phyloP scores from a whole-genome alignment of 768 basidiomycete species.

The Gymnopilus junonius region DNA sequence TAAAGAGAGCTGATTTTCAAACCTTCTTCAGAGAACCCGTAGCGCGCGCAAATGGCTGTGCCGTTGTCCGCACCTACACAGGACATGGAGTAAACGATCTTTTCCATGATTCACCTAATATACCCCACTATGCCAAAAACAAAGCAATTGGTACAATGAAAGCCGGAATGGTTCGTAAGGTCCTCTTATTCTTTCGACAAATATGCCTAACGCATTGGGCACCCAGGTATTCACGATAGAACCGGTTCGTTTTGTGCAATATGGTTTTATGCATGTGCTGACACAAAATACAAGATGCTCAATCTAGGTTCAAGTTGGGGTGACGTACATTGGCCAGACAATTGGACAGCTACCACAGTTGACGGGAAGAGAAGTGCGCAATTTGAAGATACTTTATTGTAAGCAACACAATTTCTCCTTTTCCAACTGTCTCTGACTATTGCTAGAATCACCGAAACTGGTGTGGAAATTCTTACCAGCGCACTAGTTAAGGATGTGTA shows the following conservation, averaged over 20 bases:
- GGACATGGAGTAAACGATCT: slow-evolving; percentile 89
- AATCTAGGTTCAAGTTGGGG: slow-evolving; percentile 83
- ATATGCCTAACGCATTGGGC: background rate
- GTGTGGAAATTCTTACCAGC: slow-evolving; percentile 86
- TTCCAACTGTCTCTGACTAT: slow-evolving; percentile 1
- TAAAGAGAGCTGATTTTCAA: slow-evolving; percentile 8
- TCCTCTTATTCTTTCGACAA: background rate
- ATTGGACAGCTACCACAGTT: slow-evolving; percentile 94
- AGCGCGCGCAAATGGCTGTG: slow-evolving; percentile 81
- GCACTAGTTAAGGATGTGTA: slow-evolving; percentile 20
- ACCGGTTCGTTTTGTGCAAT: slow-evolving; percentile 30
- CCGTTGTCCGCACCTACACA: slow-evolving; percentile 91
- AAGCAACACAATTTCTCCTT: slow-evolving; percentile 35
- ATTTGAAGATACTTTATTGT: slow-evolving; percentile 97
- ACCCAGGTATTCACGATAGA: slow-evolving; percentile 15
- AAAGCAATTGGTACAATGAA: slow-evolving; percentile 95
- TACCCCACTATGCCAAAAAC: slow-evolving; percentile 95
- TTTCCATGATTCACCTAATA: slow-evolving; percentile 86
- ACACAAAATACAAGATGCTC: slow-evolving; percentile 70
- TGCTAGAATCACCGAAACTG: slow-evolving; percentile 85
- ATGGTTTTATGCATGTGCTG: slow-evolving; percentile 50
- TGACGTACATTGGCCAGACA: slow-evolving; percentile 87
- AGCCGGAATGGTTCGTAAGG: slow-evolving; percentile 77
- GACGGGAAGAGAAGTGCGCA: slow-evolving; percentile 94
- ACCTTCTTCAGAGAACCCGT: slow-evolving; percentile 65